These are phyloP conservation scores for Ceratocystis lukuohia DNA, from an alignment of 2,329 filamentous ascomycete species.

Conservation along the genomic window DNA sequence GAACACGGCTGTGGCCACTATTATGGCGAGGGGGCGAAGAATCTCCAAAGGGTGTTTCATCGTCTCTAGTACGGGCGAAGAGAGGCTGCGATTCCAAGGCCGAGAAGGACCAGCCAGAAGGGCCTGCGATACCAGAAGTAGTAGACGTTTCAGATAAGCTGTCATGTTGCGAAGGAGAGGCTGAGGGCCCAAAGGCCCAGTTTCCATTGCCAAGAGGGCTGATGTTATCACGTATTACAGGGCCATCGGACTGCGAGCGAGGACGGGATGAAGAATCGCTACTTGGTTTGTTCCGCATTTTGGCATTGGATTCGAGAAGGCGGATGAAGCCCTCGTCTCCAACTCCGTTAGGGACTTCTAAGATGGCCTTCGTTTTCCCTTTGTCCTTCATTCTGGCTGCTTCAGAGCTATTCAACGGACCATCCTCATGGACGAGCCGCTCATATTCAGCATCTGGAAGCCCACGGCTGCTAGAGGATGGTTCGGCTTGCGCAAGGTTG, in stretches of 20 bases:
- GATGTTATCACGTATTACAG: constrained; percentile 31
- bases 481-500: background rate
- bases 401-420: background rate
- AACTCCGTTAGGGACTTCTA: background rate
- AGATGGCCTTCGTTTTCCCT: background rate
- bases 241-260: constrained; percentile 45
- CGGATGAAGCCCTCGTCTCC: background rate
- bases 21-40: constrained; percentile 16
- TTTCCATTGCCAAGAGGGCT: constrained; percentile 46
- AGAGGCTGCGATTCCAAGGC: constrained; percentile 16
- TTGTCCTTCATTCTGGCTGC: background rate
- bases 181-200: constrained; percentile 31
- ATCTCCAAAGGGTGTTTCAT: constrained; percentile 14
- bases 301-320: background rate
- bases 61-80: constrained; percentile 17
- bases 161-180: background rate
- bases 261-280: constrained; percentile 20
- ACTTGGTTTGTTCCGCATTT: background rate
- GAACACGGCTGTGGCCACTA: constrained; percentile 3
- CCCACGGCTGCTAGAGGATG: background rate
- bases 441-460: background rate
- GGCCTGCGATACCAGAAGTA: background rate
- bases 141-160: background rate
- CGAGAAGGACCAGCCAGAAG: constrained; percentile 15
- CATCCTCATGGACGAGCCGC: background rate